Conservation (phyloP, 2,329 filamentous ascomycete genomes). For the Fusarium sp. region DNA sequence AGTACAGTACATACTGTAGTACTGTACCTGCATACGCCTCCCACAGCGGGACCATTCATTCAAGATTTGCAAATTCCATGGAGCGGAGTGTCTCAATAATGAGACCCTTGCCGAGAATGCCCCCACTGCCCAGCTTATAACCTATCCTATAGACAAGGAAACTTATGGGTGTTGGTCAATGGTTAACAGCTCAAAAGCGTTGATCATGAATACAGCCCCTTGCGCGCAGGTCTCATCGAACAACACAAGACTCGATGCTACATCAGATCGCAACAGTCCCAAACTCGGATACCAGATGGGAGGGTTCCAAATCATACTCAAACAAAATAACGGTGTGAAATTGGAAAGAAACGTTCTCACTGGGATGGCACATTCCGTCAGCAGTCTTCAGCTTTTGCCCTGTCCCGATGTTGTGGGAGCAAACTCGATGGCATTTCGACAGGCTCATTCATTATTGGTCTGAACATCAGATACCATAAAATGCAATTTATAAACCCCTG, state of each 20-base stretch:
- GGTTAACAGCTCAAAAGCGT: background rate
- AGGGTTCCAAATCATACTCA: background rate
- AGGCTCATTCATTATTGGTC: slow-evolving; percentile 13
- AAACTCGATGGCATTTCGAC: background rate
- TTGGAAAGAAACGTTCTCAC: background rate
- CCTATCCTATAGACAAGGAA: background rate
- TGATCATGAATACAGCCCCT: slow-evolving; percentile 3
- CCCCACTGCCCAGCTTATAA: slow-evolving; percentile 7
- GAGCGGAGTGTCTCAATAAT: background rate
- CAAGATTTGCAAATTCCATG: slow-evolving; percentile 17
- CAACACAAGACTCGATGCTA: background rate
- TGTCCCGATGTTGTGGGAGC: background rate
- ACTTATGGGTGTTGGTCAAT: background rate
- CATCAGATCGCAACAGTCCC: background rate
- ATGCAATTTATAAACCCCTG: slow-evolving; percentile 26
- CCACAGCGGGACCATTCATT: slow-evolving; percentile 1
- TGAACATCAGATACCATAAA: background rate
- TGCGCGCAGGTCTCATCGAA: background rate
- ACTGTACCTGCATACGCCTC: slow-evolving; percentile 24
- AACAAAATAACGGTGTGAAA: background rate
- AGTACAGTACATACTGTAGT: background rate
- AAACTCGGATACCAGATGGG: background rate
- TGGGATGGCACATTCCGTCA: background rate
- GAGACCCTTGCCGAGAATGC: background rate
- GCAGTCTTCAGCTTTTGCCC: slow-evolving; percentile 6